Evolutionary conservation across 2,329 filamentous ascomycete species (phyloP), one percentile per base, ranked within the genome.

Genomic region (Penicillium brasilianum): DNA sequence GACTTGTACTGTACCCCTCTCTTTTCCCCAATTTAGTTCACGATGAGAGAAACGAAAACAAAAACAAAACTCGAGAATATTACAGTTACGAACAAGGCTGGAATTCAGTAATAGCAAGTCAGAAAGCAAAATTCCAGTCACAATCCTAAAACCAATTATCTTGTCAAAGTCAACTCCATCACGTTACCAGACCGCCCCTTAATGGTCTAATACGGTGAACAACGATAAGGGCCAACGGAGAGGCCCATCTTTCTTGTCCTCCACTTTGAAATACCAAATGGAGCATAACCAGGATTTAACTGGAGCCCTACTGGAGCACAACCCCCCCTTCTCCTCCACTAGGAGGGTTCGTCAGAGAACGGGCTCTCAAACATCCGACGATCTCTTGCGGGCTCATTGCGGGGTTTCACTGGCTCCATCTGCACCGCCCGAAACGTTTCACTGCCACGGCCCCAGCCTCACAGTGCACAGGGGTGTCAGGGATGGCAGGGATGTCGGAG

Each of bases 371-470:
- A 66, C 56, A 58, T 9, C 41, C 60, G 69, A 62, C 61, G 64
- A 73, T 71, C 67, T 56, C 44, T 51, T 55, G 56, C 30, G 37
- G 49, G 57, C 41, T 55, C 44, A 44, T 50, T 55, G 59, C 36
- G 46, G 53, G 55, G 66, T 62, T 65, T 55, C 65, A 62, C 62
- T 61, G 56, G 60, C 61, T 55, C 39, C 61, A 62, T 66, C 60
- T 68, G 70, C 71, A 74, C 72, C 72, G 69, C 71, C 70, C 62
- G 65, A 68, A 68, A 55, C 53, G 56, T 66, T 65, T 68, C 71
- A 72, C 72, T 73, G 72, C 72, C 72, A 74, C 71, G 62, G 50
- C 64, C 60, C 64, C 65, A 73, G 67, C 71, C 71, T 72, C 71
- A 72, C 44, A 48, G 22, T 46, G 43, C 7, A 46, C 43, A 46